Conservation (phyloP, 192 early-diverging fungal genomes). For the Dissophora ornata region DNA sequence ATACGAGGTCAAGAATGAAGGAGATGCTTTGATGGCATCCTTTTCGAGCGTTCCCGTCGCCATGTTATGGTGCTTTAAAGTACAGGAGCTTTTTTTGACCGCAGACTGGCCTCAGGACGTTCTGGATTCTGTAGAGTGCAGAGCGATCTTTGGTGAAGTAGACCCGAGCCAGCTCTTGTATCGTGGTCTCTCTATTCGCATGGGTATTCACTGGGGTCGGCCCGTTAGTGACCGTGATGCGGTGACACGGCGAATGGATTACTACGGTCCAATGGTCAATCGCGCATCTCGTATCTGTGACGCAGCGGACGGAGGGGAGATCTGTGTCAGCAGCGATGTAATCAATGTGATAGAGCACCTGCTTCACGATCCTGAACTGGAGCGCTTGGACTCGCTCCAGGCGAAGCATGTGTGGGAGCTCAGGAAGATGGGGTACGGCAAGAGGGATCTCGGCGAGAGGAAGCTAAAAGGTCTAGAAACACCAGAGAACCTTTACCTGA, state of each 20-base stretch:
- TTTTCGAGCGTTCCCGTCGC: slow-evolving; percentile 86
- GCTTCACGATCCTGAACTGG: slow-evolving; percentile 31
- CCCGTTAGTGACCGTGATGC: slow-evolving; percentile 91
- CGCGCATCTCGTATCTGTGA: slow-evolving; percentile 84
- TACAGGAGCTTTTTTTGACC: slow-evolving; percentile 81
- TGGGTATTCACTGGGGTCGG: slow-evolving; percentile 92
- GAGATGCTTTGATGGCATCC: slow-evolving; percentile 94
- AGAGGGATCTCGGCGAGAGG: slow-evolving; percentile 82
- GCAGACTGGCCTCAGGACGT: slow-evolving; percentile 92
- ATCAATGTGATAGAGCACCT: slow-evolving; percentile 43
- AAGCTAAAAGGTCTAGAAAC: slow-evolving; percentile 92
- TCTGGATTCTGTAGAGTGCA: slow-evolving; percentile 79
- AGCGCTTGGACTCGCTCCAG: slow-evolving; percentile 29
- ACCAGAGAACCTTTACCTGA: slow-evolving; percentile 81
- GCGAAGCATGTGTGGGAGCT: slow-evolving; percentile 56
- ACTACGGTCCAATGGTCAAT: slow-evolving; percentile 96
- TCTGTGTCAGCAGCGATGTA: slow-evolving; percentile 89
- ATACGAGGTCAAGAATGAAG: slow-evolving; percentile 96
- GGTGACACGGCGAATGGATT: slow-evolving; percentile 93
- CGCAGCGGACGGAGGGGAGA: slow-evolving; percentile 91
- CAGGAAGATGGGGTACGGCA: slow-evolving; percentile 73
- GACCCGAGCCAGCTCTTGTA: slow-evolving; percentile 74
- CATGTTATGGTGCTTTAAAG: slow-evolving; percentile 88
- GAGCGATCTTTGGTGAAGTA: slow-evolving; percentile 73
- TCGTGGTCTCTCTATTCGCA: slow-evolving; percentile 88